Evolutionary conservation across 345 rosid species (phyloP).

Genomic region (Citrus glauca): DNA sequence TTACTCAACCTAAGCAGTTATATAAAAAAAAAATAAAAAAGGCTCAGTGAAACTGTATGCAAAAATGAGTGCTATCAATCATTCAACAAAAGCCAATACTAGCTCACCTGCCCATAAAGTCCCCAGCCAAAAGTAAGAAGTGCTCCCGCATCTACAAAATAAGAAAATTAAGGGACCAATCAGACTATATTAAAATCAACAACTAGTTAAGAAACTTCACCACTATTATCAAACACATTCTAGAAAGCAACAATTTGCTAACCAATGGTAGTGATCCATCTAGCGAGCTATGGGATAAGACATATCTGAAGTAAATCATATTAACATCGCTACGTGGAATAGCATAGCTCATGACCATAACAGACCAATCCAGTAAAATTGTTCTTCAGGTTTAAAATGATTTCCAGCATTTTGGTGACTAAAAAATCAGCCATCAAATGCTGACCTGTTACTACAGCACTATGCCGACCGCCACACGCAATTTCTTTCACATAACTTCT

Average conservation of each 20-base stretch:
- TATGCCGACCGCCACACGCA: conserved; percentile 88
- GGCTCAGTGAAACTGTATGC: background rate
- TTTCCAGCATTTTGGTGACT: background rate
- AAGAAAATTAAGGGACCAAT: conserved; percentile 5
- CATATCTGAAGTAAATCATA: background rate
- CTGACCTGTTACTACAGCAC: conserved; percentile 75
- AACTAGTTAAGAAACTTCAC: background rate
- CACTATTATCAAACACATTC: background rate
- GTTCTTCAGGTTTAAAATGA: background rate
- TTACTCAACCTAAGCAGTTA: background rate
- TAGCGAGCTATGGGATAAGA: background rate
- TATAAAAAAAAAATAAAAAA: background rate
- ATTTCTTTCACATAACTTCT: conserved; percentile 66
- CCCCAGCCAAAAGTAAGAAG: conserved; percentile 91
- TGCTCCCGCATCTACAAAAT: conserved; percentile 62
- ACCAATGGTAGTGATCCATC: background rate
- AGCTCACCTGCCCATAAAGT: conserved; percentile 75
- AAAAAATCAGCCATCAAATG: conserved; percentile 7
- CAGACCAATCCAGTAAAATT: background rate
- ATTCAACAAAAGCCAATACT: background rate
- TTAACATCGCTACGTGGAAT: background rate
- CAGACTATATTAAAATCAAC: background rate
- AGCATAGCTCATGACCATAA: background rate
- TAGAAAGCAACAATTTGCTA: background rate
- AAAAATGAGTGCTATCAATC: background rate